Evolutionary conservation across 495 filamentous ascomycete species (phyloP), one percentile per base, ranked within the genome.

Genomic region (Clavariopsis aquatica): DNA sequence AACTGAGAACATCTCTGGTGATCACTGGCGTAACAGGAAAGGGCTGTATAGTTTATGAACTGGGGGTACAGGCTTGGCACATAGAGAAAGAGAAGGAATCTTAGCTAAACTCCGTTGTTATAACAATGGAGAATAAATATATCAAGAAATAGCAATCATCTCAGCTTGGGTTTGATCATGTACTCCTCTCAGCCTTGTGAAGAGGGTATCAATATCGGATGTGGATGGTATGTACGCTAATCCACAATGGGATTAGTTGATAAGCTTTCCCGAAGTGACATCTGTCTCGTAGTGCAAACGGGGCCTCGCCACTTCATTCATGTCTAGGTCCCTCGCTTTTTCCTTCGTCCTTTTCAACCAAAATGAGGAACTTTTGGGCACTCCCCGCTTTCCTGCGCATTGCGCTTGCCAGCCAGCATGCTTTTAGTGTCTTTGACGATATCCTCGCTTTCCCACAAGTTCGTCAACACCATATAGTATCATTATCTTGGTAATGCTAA

Each of bases 371-470:
- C 64, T 71, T 78, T 60, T 72, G 76, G 70, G 75, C 73, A 19
- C 67, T 78, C 4, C 74, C 75, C 27, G 74, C 74, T 20, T 53
- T 77, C 29, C 60, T 78, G 24, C 66, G 74, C 55, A 59, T 79
- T 54, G 79, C 76, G 26, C 76, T 78, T 64, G 86, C 84, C 4
- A 79, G 75, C 61, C 84, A 82, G 62, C 80, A 80, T 70, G 77
- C 83, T 27, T 93, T 92, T 77, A 91, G 85, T 70, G 88, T 96
- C 31, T 85, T 95, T 70, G 93, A 98, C 72, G 94, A 98, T 74
- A 74, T 98, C 10, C 81, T 96, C 36, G 93, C 94, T 22, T 91
- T 89, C 79, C 94, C 94, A 26, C 94, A 97, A 80, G 92, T 95
- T 77, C 31, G 78, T 54, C 27, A 46, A 53, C 34, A 27, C 57